phyloP scores from a whole-genome alignment of 169 alveolate genomes.

The Cryptosporidium sp. region DNA sequence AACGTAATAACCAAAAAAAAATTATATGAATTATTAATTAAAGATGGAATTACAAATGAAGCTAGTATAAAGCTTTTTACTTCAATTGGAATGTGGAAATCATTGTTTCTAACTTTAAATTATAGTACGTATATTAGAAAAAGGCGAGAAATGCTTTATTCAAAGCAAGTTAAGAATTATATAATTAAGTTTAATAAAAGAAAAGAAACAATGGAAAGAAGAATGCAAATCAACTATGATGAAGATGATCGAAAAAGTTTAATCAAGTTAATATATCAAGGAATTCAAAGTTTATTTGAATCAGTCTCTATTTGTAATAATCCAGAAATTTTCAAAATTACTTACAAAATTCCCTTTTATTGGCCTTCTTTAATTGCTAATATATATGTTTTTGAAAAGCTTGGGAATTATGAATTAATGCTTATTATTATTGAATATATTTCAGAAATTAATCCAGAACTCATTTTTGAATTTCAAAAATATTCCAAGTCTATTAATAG shows the following conservation, averaged over 20 bases:
- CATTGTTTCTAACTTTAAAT: conserved; percentile 45
- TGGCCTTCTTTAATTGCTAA: conserved; percentile 41
- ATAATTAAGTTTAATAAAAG: conserved; percentile 8
- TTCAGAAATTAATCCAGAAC: conserved; percentile 52
- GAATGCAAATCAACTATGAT: background rate
- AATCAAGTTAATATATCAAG: conserved; percentile 11
- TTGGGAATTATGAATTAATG: background rate
- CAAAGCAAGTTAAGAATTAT: conserved; percentile 24
- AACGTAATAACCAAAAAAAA: conserved; percentile 13
- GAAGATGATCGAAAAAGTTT: conserved; percentile 18
- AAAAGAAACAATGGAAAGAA: conserved; percentile 38
- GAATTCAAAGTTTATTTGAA: conserved; percentile 13
- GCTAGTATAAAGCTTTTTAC: conserved; percentile 8
- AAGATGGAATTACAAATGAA: conserved; percentile 13
- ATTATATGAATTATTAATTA: background rate
- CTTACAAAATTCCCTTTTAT: conserved; percentile 42
- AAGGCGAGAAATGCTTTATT: conserved; percentile 56
- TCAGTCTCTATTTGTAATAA: background rate
- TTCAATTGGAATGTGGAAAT: conserved; percentile 67
- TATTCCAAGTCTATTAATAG: background rate
- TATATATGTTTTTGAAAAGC: conserved; percentile 21
- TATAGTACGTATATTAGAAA: conserved; percentile 34
- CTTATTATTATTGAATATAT: conserved; percentile 44
- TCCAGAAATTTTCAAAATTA: background rate
- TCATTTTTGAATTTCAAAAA: conserved; percentile 40